phyloP scores from a whole-genome alignment of 2,329 filamentous ascomycete genomes.

The Stemphylium beticola region DNA sequence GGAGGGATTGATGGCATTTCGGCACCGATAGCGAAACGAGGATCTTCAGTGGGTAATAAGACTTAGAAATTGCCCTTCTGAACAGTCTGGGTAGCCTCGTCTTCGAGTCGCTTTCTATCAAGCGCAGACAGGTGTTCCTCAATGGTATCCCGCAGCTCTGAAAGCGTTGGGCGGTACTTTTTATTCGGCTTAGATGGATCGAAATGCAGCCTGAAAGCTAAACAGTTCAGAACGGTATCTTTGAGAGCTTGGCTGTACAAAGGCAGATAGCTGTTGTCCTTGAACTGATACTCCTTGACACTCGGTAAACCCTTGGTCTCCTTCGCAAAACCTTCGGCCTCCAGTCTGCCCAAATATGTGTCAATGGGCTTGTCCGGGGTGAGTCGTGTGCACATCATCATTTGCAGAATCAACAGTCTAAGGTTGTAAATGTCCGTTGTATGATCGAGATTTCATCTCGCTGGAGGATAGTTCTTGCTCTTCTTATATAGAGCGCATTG shows the following conservation, averaged over 20 bases:
- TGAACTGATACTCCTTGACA: not conserved
- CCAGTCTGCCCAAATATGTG: not conserved
- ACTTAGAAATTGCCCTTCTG: not conserved
- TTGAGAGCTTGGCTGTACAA: not conserved
- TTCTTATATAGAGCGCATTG: not conserved
- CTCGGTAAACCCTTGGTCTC: not conserved
- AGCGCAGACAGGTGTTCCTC: not conserved
- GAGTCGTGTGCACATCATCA: constrained; percentile 6
- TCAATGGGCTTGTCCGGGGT: not conserved
- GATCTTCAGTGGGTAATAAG: not conserved
- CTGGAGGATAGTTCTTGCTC: not conserved
- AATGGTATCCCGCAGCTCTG: not conserved
- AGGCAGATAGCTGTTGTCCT: not conserved
- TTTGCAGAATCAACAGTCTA: not conserved
- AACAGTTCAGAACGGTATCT: not conserved
- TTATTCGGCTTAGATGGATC: not conserved
- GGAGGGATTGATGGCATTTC: not conserved
- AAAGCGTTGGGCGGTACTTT: not conserved
- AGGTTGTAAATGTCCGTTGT: constrained; percentile 3
- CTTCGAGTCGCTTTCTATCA: not conserved
- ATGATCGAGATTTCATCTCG: not conserved
- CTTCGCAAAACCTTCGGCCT: not conserved
- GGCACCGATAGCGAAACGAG: not conserved
- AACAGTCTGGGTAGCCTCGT: not conserved
- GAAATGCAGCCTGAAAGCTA: not conserved